Evolutionary conservation across 805 yeast genomes (phyloP), one percentile per base, ranked within the genome.

Genomic region (Spathaspora arborariae): DNA sequence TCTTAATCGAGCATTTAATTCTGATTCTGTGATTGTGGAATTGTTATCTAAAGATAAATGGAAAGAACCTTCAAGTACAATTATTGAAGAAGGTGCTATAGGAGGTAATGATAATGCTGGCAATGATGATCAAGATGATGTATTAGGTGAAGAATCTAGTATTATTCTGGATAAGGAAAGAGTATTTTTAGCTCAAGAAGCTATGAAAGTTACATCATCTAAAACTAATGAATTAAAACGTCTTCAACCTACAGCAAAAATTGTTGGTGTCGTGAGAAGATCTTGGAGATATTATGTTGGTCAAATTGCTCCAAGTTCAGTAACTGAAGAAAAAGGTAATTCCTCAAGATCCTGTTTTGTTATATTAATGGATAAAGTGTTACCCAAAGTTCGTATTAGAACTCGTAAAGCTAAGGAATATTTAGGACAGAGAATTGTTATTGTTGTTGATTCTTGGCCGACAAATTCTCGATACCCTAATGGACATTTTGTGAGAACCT

Each of bases 201-300:
- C 97, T 0, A 72, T 80, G 26, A 64, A 55, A 42, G 85, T 84
- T 2, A 85, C 80, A 36, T 56, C 67, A 2, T 54, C 58, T 8
- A 35, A 24, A 20, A 33, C 19, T 35, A 65, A 74, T 24, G 64
- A 61, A 10, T 3, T 13, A 24, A 63, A 62, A 42, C 78, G 78
- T 52, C 63, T 84, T 19, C 90, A 86, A 59, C 99, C 98, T n/a
- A 92, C 99, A 0, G 98, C 96, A 2, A 80, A 81, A 54, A 86
- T 94, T 30, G 97, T 94, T 10, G 95, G 96, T 22, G 78, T 94
- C 20, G 72, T 83, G 37, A 85, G 88, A 67, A 79, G 99, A 66
- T 88, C 92, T 51, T 94, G 99, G 99, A 80, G 99, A 63, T 82
- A 84, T 54, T 94, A 91, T 60, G 99, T 94, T 34, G 99, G 99